Conservation (phyloP, 169 alveolate genomes). For the Cryptosporidium felis region DNA sequence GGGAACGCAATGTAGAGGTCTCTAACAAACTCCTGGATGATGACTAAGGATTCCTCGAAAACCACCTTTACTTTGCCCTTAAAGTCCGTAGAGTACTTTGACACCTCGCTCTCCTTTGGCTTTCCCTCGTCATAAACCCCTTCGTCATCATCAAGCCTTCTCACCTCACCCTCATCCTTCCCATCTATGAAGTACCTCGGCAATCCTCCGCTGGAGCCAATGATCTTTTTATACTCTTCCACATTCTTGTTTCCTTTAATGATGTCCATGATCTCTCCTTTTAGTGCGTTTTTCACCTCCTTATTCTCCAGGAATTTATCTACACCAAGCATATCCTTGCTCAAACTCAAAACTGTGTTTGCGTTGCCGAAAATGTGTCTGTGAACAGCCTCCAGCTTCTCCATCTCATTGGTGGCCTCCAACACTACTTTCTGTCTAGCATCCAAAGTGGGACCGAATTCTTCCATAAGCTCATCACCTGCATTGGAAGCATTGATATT, state of each 20-base stretch:
- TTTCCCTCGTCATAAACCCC: too few relatives aligned
- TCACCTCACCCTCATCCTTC: background rate
- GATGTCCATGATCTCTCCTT: background rate
- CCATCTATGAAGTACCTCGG: background rate
- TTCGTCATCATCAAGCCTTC: background rate
- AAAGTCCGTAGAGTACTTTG: conserved; percentile 1
- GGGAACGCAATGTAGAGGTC: background rate
- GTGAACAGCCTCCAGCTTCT: background rate
- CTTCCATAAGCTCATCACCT: background rate
- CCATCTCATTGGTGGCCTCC: background rate
- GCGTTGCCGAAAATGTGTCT: background rate
- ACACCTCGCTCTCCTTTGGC: background rate
- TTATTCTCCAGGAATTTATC: background rate
- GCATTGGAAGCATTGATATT: too few relatives aligned
- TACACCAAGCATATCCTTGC: background rate
- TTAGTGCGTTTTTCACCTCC: background rate
- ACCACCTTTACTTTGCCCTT: conserved; percentile 4
- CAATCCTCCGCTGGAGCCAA: background rate
- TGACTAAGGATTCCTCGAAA: conserved; percentile 5
- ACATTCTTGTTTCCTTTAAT: background rate
- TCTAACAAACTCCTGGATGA: conserved; percentile 28
- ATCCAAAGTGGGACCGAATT: background rate
- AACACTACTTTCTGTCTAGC: background rate
- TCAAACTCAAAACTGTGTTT: background rate
- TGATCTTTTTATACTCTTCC: background rate